phyloP scores from a whole-genome alignment of 1,284 basidiomycete genomes.

The Malassezia brasiliensis region DNA sequence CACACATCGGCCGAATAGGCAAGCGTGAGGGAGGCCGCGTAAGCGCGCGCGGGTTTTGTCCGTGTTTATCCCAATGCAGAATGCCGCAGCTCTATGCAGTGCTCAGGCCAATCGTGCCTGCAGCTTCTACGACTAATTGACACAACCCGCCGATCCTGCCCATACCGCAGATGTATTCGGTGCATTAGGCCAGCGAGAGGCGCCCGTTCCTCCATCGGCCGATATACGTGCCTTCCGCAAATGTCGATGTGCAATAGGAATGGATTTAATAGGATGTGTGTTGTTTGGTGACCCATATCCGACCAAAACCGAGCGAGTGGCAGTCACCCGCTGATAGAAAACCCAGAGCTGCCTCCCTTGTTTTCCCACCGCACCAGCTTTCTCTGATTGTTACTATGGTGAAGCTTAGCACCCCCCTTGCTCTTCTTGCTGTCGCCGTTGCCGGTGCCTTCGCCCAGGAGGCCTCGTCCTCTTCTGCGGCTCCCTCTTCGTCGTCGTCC shows the following conservation, averaged over 20 bases:
- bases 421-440: constrained; percentile 29
- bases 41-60: too few species aligned
- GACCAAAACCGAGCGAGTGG: not conserved
- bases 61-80: constrained; percentile 1
- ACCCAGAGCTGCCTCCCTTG: not conserved
- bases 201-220: not conserved
- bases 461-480: constrained; percentile 1
- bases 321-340: not conserved
- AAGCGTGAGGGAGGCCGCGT: too few species aligned
- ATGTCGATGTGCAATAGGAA: not conserved
- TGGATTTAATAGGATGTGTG: not conserved
- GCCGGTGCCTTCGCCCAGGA: constrained; percentile 22
- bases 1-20: too few species aligned
- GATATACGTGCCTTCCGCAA: not conserved
- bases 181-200: not conserved
- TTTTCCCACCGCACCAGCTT: constrained; percentile 4
- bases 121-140: not conserved
- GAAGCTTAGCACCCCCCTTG: constrained; percentile 33
- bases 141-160: not conserved
- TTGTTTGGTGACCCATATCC: not conserved
- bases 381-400: constrained; percentile 18
- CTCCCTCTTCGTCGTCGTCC: constrained; percentile 10
- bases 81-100: not conserved
- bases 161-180: too few species aligned
- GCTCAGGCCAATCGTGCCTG: not conserved